phyloP scores from a whole-genome alignment of 2,329 filamentous ascomycete genomes.

The Colletotrichum eleusines region DNA sequence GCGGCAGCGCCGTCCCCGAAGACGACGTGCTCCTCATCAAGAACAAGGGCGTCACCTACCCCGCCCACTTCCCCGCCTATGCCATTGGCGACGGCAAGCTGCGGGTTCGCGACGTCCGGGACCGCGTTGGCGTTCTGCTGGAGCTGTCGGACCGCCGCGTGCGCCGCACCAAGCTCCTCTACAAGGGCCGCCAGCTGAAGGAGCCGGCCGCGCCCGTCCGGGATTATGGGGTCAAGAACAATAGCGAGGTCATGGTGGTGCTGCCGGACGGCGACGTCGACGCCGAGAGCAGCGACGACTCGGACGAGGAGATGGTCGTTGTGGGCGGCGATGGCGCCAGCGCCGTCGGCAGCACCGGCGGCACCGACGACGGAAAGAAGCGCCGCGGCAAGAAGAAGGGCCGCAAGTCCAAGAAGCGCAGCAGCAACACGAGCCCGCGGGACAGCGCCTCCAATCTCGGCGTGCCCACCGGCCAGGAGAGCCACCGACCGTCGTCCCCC shows the following conservation, averaged over 20 bases:
- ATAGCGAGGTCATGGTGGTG: slow-evolving; percentile 68
- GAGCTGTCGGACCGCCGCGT: slow-evolving; percentile 67
- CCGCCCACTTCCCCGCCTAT: slow-evolving; percentile 79
- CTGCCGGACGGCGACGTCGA: slow-evolving; percentile 58
- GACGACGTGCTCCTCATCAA: slow-evolving; percentile 80
- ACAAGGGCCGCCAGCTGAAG: slow-evolving; percentile 79
- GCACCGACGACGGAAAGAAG: slow-evolving; percentile 51
- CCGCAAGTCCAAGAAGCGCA: slow-evolving; percentile 50
- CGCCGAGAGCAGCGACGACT: slow-evolving; percentile 52
- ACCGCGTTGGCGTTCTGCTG: slow-evolving; percentile 76
- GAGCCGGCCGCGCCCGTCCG: slow-evolving; percentile 69
- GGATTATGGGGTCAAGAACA: slow-evolving; percentile 72
- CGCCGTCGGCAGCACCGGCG: slow-evolving; percentile 47
- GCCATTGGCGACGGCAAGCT: slow-evolving; percentile 81
- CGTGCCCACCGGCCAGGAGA: slow-evolving; percentile 47
- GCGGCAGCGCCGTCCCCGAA: slow-evolving; percentile 58
- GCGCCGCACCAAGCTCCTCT: slow-evolving; percentile 73
- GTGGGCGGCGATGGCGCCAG: slow-evolving; percentile 57
- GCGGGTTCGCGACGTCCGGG: slow-evolving; percentile 72
- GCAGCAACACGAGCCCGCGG: slow-evolving; percentile 54
- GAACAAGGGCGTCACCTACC: slow-evolving; percentile 74
- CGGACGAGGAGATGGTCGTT: slow-evolving; percentile 58
- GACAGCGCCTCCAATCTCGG: slow-evolving; percentile 57
- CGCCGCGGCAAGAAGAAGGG: slow-evolving; percentile 53
- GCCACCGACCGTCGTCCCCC: slow-evolving; percentile 55